Conservation (phyloP, 169 alveolate species). For the Eimeria falciformis region DNA sequence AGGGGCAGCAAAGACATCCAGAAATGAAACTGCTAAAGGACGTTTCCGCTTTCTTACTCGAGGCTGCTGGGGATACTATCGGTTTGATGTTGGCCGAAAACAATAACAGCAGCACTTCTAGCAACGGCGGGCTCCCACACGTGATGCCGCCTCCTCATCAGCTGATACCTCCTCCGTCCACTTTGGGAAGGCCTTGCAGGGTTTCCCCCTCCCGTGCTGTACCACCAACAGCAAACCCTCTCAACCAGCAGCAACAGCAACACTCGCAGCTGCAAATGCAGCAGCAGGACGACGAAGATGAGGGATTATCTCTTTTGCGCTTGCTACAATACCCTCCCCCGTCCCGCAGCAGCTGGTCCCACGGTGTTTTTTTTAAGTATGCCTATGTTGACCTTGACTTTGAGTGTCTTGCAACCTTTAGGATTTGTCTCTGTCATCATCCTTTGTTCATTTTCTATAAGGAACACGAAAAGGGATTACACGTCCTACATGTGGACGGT, state of each 20-base stretch:
- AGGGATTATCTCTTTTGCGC: slow-evolving; percentile 42
- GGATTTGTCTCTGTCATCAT: slow-evolving; percentile 67
- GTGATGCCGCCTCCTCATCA: neutral
- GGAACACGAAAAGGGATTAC: slow-evolving; percentile 69
- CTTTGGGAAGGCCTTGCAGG: neutral
- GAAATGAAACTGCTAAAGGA: slow-evolving; percentile 56
- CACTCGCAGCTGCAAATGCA: slow-evolving; percentile 35
- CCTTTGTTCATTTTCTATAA: slow-evolving; percentile 70
- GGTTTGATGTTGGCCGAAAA: slow-evolving; percentile 23
- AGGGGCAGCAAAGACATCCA: too few relatives aligned
- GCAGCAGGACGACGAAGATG: slow-evolving; percentile 62
- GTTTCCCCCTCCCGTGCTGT: neutral
- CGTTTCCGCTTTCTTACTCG: slow-evolving; percentile 48
- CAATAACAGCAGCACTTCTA: neutral
- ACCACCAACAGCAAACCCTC: slow-evolving; percentile 1
- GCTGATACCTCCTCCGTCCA: neutral
- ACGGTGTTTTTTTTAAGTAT: slow-evolving; percentile 78
- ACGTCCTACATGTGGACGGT: slow-evolving; percentile 76
- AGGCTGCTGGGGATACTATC: slow-evolving; percentile 23
- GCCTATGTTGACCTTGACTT: slow-evolving; percentile 76
- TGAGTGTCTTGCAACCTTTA: slow-evolving; percentile 69
- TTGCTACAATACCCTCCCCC: slow-evolving; percentile 63
- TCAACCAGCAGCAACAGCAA: neutral
- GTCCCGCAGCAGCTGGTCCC: slow-evolving; percentile 73
- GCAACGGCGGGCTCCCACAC: neutral